phyloP scores from a whole-genome alignment of 2,329 filamentous ascomycete genomes.

The Aureobasidium vineae region DNA sequence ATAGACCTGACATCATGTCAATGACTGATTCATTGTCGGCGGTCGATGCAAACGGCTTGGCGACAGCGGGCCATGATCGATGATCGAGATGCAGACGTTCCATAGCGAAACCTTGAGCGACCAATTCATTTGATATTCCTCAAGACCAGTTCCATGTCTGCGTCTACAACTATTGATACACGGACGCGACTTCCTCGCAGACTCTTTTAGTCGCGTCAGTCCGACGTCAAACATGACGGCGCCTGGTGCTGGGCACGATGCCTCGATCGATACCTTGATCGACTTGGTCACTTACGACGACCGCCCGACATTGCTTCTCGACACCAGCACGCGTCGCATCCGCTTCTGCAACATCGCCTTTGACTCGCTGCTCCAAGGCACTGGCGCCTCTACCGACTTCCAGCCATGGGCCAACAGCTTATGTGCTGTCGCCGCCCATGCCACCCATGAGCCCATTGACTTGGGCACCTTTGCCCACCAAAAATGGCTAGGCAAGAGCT shows the following conservation, averaged over 20 bases:
- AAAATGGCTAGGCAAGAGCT: conserved; percentile 19
- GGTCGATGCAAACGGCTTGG: neutral
- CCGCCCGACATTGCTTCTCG: conserved; percentile 20
- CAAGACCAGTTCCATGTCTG: neutral
- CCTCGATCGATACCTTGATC: neutral
- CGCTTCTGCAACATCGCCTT: conserved; percentile 17
- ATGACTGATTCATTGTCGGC: no score
- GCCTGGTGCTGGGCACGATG: neutral
- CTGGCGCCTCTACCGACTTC: neutral
- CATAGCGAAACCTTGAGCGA: neutral
- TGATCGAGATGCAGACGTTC: neutral
- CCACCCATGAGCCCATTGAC: neutral
- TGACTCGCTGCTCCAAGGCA: neutral
- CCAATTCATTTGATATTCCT: neutral
- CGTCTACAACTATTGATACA: neutral
- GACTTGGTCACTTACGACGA: conserved; percentile 21
- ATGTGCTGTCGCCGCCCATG: neutral
- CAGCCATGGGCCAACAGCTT: neutral
- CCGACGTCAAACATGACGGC: neutral
- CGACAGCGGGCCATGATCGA: neutral
- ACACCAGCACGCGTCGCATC: neutral
- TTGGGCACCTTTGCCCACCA: conserved; percentile 5
- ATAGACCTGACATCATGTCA: no score
- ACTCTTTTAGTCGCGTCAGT: neutral
- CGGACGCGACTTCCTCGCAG: neutral